Evolutionary conservation across 2,329 filamentous ascomycete genomes (phyloP).

Genomic region (Penicillium paneum): DNA sequence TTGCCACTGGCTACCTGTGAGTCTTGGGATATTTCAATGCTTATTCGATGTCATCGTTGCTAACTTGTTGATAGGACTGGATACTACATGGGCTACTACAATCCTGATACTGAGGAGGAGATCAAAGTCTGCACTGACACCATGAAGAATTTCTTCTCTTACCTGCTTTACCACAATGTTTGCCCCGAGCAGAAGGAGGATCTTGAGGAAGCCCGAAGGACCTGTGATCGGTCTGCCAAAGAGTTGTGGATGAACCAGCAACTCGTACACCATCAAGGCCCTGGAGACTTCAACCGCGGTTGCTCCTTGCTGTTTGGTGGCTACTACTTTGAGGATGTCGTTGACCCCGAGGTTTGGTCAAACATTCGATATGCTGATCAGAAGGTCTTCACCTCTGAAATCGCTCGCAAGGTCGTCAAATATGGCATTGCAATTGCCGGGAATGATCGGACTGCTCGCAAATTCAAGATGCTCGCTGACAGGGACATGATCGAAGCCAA

Average conservation of each 20-base stretch:
- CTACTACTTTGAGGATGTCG: constrained; percentile 45
- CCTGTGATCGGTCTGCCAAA: constrained; percentile 64
- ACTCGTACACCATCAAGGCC: constrained; percentile 53
- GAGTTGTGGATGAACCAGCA: constrained; percentile 63
- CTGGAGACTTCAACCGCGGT: constrained; percentile 77
- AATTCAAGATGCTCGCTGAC: constrained; percentile 39
- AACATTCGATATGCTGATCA: not conserved
- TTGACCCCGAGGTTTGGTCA: constrained; percentile 26
- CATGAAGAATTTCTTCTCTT: constrained; percentile 83
- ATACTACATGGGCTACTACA: constrained; percentile 55
- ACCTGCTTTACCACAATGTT: constrained; percentile 77
- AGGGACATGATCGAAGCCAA: constrained; percentile 41
- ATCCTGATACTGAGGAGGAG: constrained; percentile 52
- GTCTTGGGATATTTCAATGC: constrained; percentile 25
- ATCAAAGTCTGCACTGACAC: constrained; percentile 64
- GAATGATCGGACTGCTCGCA: constrained; percentile 32
- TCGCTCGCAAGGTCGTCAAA: constrained; percentile 51
- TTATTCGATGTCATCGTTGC: not conserved
- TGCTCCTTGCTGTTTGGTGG: constrained; percentile 67
- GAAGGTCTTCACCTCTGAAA: constrained; percentile 39
- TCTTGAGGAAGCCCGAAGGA: constrained; percentile 60
- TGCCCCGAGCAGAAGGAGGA: constrained; percentile 75
- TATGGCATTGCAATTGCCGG: constrained; percentile 51
- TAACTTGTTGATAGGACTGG: constrained; percentile 46
- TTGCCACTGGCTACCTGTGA: constrained; percentile 76